These are phyloP conservation scores for Globisporangium parvum DNA, from an alignment of 352 stramenopile genomes.

Conservation along the genomic window DNA sequence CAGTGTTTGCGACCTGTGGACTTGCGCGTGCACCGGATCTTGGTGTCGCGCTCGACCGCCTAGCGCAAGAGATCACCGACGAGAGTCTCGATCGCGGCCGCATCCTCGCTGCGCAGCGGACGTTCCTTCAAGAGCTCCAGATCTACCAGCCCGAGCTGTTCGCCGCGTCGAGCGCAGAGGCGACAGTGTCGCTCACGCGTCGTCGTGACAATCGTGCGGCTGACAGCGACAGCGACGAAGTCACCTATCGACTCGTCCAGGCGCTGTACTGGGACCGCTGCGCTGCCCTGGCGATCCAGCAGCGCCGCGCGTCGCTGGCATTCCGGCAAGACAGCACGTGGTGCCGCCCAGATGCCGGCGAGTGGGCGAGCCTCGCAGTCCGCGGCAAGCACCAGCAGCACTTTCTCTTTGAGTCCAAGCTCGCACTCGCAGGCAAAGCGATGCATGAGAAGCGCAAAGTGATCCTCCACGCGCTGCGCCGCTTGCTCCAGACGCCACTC, in stretches of 20 bases:
- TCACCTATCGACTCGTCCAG: constrained; percentile 39
- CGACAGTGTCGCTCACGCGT: too few species aligned
- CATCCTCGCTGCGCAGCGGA: constrained; percentile 39
- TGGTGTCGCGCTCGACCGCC: neutral
- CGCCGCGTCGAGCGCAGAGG: too few species aligned
- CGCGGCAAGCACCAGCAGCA: constrained; percentile 58
- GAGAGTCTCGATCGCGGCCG: constrained; percentile 41
- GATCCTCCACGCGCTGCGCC: constrained; percentile 41
- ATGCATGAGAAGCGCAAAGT: constrained; percentile 39
- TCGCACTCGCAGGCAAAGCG: constrained; percentile 49
- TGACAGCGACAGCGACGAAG: neutral
- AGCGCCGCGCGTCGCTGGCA: constrained; percentile 35
- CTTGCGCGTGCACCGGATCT: constrained; percentile 21
- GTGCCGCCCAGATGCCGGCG: constrained; percentile 64
- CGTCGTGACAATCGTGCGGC: neutral
- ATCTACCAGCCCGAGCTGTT: constrained; percentile 48
- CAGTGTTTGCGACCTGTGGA: constrained; percentile 32
- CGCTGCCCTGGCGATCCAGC: constrained; percentile 52
- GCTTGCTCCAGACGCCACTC: constrained; percentile 47
- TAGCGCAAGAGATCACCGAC: constrained; percentile 16
- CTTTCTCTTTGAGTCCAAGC: constrained; percentile 57
- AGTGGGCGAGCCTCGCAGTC: constrained; percentile 59
- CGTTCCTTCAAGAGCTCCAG: constrained; percentile 59
- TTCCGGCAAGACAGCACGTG: constrained; percentile 51
- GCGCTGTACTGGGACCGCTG: constrained; percentile 83